These are phyloP conservation scores for Rubroboletus pulcherrimus DNA, from an alignment of 768 basidiomycete genomes.

Conservation along the genomic window DNA sequence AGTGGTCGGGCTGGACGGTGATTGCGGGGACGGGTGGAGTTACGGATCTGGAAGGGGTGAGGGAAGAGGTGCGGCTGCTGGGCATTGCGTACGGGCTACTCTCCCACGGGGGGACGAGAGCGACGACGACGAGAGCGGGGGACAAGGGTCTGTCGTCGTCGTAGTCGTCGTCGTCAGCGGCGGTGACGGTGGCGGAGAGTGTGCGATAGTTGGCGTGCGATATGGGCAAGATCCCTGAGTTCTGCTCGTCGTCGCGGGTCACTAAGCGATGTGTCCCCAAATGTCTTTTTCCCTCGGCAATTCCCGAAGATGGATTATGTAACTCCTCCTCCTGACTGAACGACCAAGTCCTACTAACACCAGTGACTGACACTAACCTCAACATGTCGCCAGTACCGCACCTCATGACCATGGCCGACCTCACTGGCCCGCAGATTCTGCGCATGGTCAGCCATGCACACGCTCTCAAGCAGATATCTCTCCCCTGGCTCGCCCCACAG, in stretches of 20 bases:
- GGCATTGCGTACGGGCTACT: slow-evolving; percentile 17
- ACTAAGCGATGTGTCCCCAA: neutral
- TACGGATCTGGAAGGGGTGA: slow-evolving; percentile 46
- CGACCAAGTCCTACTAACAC: neutral
- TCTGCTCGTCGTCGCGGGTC: neutral
- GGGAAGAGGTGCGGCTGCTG: slow-evolving; percentile 29
- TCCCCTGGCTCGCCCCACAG: slow-evolving; percentile 66
- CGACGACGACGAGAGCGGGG: neutral
- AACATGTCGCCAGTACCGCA: slow-evolving; percentile 49
- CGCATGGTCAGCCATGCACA: slow-evolving; percentile 63
- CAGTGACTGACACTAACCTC: too few relatives aligned
- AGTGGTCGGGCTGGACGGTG: slow-evolving; percentile 76
- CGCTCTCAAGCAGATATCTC: slow-evolving; percentile 55
- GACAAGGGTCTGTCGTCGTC: neutral
- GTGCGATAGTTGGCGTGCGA: slow-evolving; percentile 4
- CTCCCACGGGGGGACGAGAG: slow-evolving; percentile 5
- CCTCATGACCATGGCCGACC: slow-evolving; percentile 87
- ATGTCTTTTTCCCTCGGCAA: slow-evolving; percentile 4
- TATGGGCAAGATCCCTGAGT: slow-evolving; percentile 2
- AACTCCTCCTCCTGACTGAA: neutral
- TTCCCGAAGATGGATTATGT: slow-evolving; percentile 4
- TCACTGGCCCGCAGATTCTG: slow-evolving; percentile 69
- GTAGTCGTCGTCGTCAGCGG: slow-evolving; percentile 11
- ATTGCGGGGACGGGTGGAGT: slow-evolving; percentile 40
- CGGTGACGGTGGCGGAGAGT: neutral